Conservation (phyloP, 1,284 basidiomycete genomes). For the Pseudozyma thailandica region DNA sequence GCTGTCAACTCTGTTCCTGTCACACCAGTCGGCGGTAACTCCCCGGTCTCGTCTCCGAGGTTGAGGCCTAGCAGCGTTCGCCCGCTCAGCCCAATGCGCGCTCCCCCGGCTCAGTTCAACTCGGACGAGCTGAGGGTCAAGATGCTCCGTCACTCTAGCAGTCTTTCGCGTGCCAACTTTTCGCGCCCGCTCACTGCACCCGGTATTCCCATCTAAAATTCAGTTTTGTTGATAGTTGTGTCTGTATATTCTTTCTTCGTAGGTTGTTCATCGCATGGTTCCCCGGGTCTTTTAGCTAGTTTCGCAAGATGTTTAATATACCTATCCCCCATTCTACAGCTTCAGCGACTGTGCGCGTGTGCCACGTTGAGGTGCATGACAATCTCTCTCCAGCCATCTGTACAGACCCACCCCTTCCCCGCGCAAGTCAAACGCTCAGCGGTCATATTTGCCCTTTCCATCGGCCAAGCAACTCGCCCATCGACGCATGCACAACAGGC, state of each 20-base stretch:
- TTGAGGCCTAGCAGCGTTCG: constrained; percentile 26
- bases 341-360: too few species aligned
- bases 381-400: too few species aligned
- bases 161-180: constrained; percentile 24
- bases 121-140: constrained; percentile 39
- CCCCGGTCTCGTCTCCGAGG: constrained; percentile 22
- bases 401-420: too few species aligned
- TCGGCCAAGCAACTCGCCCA: too few species aligned
- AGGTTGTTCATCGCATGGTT: background rate
- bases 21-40: constrained; percentile 15
- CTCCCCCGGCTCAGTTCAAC: constrained; percentile 42
- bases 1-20: constrained; percentile 22
- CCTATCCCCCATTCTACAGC: too few species aligned
- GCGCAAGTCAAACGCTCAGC: too few species aligned
- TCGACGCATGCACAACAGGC: too few species aligned
- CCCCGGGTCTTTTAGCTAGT: too few species aligned
- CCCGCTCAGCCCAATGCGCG: constrained; percentile 36
- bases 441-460: too few species aligned
- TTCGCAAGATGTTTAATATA: too few species aligned
- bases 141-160: constrained; percentile 41
- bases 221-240: background rate
- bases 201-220: constrained; percentile 21
- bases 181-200: constrained; percentile 33
- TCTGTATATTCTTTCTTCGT: constrained; percentile 4
- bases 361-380: too few species aligned